Percentiles rank a stretch among this genome's conserved stretches.
Conservation (phyloP, 768 basidiomycete species). For the Arthromyces matolae region DNA sequence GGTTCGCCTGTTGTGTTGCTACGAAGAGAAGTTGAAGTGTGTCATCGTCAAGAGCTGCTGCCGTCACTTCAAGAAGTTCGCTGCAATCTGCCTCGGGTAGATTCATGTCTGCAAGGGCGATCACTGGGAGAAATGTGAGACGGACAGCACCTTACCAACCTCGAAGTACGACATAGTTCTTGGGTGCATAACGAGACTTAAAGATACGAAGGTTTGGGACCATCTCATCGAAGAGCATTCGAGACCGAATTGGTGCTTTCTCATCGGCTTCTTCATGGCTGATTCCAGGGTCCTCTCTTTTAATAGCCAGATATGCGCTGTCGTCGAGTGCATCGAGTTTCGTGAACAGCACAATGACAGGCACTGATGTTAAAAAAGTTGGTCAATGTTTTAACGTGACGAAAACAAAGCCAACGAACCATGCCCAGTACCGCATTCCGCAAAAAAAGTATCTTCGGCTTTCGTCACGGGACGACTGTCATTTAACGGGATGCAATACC, state of each 20-base stretch:
- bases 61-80: constrained; percentile 7
- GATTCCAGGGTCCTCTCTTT: constrained; percentile 8
- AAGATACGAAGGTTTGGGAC: constrained; percentile 7
- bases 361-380: constrained; percentile 4
- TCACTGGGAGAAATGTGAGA: not conserved
- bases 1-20: constrained; percentile 4
- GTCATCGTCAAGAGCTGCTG: constrained; percentile 10
- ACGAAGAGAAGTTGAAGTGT: constrained; percentile 12
- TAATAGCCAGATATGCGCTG: constrained; percentile 1
- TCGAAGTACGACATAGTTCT: constrained; percentile 5
- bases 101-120: constrained; percentile 7
- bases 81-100: not conserved
- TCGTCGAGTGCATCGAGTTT: constrained; percentile 14
- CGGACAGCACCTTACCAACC: not conserved
- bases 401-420: not conserved
- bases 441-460: constrained; percentile 11
- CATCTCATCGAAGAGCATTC: constrained; percentile 7
- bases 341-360: constrained; percentile 14
- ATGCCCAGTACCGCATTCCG: constrained; percentile 12
- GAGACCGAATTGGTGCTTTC: constrained; percentile 1
- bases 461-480: constrained; percentile 9
- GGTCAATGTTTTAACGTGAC: not conserved
- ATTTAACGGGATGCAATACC: constrained; percentile 16
- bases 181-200: constrained; percentile 7
- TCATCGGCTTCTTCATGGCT: not conserved